Evolutionary conservation across 177 flowering plant genomes (phyloP), one percentile per base, ranked within the genome.

Genomic region (Tripterygium wilfordii): DNA sequence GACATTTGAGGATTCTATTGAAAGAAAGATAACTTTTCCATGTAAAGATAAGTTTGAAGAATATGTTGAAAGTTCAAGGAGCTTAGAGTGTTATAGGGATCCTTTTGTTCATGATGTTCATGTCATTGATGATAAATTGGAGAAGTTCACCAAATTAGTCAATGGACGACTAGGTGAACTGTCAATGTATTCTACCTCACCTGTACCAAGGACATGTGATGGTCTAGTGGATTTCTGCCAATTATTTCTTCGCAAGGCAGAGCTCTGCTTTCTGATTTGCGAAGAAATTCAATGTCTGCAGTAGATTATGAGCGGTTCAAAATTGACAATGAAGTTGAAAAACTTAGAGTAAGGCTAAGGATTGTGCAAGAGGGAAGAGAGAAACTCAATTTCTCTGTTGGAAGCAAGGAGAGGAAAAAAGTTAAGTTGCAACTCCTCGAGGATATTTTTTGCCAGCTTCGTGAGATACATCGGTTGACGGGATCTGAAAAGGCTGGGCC

Each of bases 261-360:
- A 36, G 25, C 61, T 16, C 24, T 44, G 32, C 44, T 28, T 45
- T 51, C 72, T 59, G 64, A 69, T 51, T 13, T 66, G 55, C 70
- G 80, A 15, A 70, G 84, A 57, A 71, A 68, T 62, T 80, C 97
- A 46, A 61, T 79, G 57, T 77, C 95, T 54, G 69, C 69, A 14
- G 61, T 78, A 49, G 90, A 80, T 62, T 54, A 51, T 65, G 98
- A 91, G 53, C 75, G 86, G 68, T 37, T 67, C 40, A 85, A 77
- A 61, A 69, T 91, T 61, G 87, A 83, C 33, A 61, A 45, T 60
- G 96, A 91, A 65, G 83, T 91, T 48, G 87, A 56, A 35, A 53
- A 76, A 75, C 84, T 88, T n/a, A 69, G 67, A 59, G 95, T 78
- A 64, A 78, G 77, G 65, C 54, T 91, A 16, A 81, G 57, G 75